A percentile compares a stretch with the other conserved stretches of the same genome.
These are phyloP conservation scores for Cercospora beticola DNA, from an alignment of 2,329 filamentous ascomycete genomes.

Conservation along the genomic window DNA sequence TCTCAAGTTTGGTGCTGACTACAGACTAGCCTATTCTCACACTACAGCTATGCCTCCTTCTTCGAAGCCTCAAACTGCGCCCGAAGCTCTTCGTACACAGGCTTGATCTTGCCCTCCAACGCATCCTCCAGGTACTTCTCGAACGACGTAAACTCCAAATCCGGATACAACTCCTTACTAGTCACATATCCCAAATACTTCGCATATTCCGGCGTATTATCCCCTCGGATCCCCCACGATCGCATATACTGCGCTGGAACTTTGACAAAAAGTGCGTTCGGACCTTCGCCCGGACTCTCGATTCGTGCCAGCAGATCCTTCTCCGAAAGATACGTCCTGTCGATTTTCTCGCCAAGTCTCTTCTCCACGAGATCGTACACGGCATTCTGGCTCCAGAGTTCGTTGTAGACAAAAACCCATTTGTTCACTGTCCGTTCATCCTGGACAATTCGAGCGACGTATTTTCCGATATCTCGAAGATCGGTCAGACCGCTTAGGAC, in stretches of 20 bases:
- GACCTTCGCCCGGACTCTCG: constrained; percentile 29
- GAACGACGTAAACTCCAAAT: constrained; percentile 46
- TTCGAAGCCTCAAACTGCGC: constrained; percentile 54
- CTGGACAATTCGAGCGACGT: constrained; percentile 52
- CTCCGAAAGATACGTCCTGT: constrained; percentile 34
- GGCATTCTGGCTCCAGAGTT: constrained; percentile 49
- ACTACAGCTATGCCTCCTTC: constrained; percentile 18
- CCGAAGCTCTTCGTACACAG: constrained; percentile 27
- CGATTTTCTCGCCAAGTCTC: constrained; percentile 50
- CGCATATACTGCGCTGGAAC: constrained; percentile 48
- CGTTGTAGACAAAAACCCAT: constrained; percentile 51
- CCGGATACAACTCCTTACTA: constrained; percentile 56
- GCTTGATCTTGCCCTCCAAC: constrained; percentile 41
- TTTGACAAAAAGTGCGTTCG: constrained; percentile 4
- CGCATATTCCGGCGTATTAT: constrained; percentile 56
- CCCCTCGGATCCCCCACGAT: constrained; percentile 51
- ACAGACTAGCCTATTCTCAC: neutral
- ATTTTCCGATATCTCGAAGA: constrained; percentile 54
- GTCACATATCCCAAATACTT: constrained; percentile 52
- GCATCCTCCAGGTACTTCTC: constrained; percentile 44
- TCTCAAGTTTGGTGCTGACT: neutral
- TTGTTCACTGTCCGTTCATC: constrained; percentile 57
- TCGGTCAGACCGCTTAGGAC: constrained; percentile 49
- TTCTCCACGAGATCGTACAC: constrained; percentile 50
- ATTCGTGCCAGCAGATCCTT: constrained; percentile 40